Evolutionary conservation across 2,329 filamentous ascomycete species (phyloP).

Genomic region (Chaetomiaceae sp.): DNA sequence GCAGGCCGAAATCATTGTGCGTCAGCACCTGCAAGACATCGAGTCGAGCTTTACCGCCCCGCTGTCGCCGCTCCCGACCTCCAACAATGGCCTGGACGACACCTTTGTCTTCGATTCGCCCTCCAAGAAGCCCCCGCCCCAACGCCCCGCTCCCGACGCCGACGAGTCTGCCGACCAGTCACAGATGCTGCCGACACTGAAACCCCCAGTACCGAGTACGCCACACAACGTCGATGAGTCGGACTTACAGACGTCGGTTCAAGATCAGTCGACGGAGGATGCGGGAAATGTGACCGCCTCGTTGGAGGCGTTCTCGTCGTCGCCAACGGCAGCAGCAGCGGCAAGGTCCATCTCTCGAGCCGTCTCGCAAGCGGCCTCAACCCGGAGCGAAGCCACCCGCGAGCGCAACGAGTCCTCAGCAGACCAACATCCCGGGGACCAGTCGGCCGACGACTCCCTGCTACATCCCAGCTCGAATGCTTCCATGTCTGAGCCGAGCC

Average conservation of each 20-base stretch:
- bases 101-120: conserved; percentile 55
- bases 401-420: conserved; percentile 10
- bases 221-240: conserved; percentile 14
- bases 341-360: conserved; percentile 51
- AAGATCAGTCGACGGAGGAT: conserved; percentile 13
- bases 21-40: conserved; percentile 57
- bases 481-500: conserved; percentile 25
- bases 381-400: neutral
- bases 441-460: conserved; percentile 28
- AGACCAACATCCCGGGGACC: conserved; percentile 1
- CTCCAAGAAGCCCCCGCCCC: conserved; percentile 28
- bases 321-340: conserved; percentile 52
- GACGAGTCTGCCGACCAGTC: conserved; percentile 18
- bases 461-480: conserved; percentile 29
- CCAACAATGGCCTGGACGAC: conserved; percentile 50
- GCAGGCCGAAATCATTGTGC: conserved; percentile 49
- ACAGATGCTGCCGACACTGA: conserved; percentile 22
- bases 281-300: conserved; percentile 43
- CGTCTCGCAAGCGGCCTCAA: conserved; percentile 38
- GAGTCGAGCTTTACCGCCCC: conserved; percentile 62
- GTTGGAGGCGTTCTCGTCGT: conserved; percentile 52
- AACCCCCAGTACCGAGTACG: conserved; percentile 11
- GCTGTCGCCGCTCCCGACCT: conserved; percentile 51
- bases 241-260: conserved; percentile 4
- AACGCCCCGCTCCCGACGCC: conserved; percentile 14